Evolutionary conservation across 352 stramenopile genomes (phyloP).

Genomic region (Globisporangium acanthophoron): DNA sequence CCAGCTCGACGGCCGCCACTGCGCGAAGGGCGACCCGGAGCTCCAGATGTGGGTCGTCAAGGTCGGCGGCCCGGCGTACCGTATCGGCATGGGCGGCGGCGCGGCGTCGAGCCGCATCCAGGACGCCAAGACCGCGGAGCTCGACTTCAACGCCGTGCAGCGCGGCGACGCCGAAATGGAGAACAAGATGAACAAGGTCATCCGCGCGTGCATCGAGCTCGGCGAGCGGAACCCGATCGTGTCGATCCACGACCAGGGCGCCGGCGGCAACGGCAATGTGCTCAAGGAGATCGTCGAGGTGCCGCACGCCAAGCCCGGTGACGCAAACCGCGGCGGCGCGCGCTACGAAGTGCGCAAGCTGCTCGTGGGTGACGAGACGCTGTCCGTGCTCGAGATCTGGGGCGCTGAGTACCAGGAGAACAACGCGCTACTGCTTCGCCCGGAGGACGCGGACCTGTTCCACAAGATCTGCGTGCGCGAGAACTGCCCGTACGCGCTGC

Average conservation of each 20-base stretch:
- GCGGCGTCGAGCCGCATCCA: constrained; percentile 95
- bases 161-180: constrained; percentile 99
- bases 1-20: constrained; percentile 93
- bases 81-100: constrained; percentile 98
- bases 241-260: constrained; percentile 99
- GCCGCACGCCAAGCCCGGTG: constrained; percentile 72
- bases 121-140: constrained; percentile 88
- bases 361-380: constrained; percentile 95
- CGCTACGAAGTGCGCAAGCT: constrained; percentile 96
- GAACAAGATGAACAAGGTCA: constrained; percentile 99
- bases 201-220: constrained; percentile 97
- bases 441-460: constrained; percentile 90
- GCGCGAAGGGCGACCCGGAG: constrained; percentile 92
- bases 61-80: constrained; percentile 97
- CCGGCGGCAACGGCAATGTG: constrained; percentile 99
- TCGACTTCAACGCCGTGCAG: constrained; percentile 99
- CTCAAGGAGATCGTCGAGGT: constrained; percentile 99
- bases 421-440: constrained; percentile 94
- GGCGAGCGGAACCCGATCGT: constrained; percentile 98
- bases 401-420: constrained; percentile 99
- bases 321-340: constrained; percentile 80
- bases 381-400: constrained; percentile 99
- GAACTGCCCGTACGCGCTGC: constrained; percentile 94
- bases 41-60: constrained; percentile 98
- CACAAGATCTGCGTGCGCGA: constrained; percentile 95